Percentiles rank a stretch among this genome's conserved stretches.
These are phyloP conservation scores for Zygoascus bituminiphila DNA, from an alignment of 805 yeast species.

Conservation along the genomic window DNA sequence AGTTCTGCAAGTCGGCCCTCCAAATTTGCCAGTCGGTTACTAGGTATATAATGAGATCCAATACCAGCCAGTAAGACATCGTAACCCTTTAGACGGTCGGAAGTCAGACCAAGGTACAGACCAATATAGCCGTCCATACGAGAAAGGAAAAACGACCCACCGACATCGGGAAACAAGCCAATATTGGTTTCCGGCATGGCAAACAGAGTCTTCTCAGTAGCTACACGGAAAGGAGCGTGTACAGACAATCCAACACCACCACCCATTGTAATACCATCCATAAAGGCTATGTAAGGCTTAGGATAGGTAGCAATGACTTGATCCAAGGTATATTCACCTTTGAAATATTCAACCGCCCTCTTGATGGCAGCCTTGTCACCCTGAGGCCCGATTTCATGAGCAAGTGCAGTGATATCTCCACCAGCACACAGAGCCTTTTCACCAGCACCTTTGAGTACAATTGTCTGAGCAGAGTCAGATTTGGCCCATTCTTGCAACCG, in stretches of 20 bases:
- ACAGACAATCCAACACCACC: conserved; percentile 93
- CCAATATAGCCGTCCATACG: conserved; percentile 77
- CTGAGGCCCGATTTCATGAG: conserved; percentile 35
- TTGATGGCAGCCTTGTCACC: conserved; percentile 36
- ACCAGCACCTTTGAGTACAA: conserved; percentile 57
- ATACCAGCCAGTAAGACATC: conserved; percentile 80
- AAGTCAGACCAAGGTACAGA: conserved; percentile 78
- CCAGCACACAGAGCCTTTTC: conserved; percentile 85
- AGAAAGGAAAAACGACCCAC: conserved; percentile 83
- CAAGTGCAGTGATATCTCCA: conserved; percentile 86
- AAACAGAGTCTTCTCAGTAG: conserved; percentile 82
- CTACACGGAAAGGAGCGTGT: conserved; percentile 86
- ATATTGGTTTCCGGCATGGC: conserved; percentile 99
- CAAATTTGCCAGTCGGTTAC: conserved; percentile 53
- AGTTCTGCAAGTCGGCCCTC: conserved; percentile 58
- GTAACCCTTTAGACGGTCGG: conserved; percentile 64
- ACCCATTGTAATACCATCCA: conserved; percentile 95
- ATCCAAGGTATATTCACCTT: conserved; percentile 72
- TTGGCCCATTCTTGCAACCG: conserved; percentile 71
- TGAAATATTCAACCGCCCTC: conserved; percentile 59
- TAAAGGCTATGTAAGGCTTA: conserved; percentile 78
- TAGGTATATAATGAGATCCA: conserved; percentile 83
- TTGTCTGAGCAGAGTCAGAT: conserved; percentile 51
- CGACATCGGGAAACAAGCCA: conserved; percentile 95
- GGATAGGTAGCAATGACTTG: conserved; percentile 70